Percentiles rank a stretch among this genome's conserved stretches.
phyloP scores from a whole-genome alignment of 352 stramenopile species.

The Phytophthora nicotianae region DNA sequence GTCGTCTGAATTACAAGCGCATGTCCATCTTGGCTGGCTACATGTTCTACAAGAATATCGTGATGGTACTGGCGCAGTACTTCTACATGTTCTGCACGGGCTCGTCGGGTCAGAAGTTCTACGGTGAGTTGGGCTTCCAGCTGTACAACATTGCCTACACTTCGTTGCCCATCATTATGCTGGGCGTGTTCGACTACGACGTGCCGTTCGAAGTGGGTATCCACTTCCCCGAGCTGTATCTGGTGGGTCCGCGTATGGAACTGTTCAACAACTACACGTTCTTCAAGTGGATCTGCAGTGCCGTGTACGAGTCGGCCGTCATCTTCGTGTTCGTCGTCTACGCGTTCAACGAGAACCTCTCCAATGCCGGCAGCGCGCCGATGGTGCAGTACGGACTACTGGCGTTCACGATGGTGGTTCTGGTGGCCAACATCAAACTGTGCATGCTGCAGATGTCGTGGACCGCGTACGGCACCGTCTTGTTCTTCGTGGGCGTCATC shows the following conservation, averaged over 20 bases:
- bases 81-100: conserved; percentile 92
- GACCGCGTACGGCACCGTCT: conserved; percentile 47
- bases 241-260: conserved; percentile 72
- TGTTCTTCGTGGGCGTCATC: conserved; percentile 71
- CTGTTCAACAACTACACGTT: conserved; percentile 86
- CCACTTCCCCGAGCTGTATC: conserved; percentile 81
- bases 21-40: conserved; percentile 94
- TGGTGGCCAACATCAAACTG: conserved; percentile 94
- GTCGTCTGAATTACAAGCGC: conserved; percentile 97
- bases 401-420: conserved; percentile 93
- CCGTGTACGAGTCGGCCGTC: conserved; percentile 69
- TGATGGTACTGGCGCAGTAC: conserved; percentile 90
- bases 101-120: conserved; percentile 90
- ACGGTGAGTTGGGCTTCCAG: conserved; percentile 78
- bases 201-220: conserved; percentile 66
- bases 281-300: conserved; percentile 86
- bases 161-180: conserved; percentile 89
- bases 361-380: conserved; percentile 85
- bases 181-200: conserved; percentile 84
- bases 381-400: conserved; percentile 93
- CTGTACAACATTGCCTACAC: conserved; percentile 96
- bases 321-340: conserved; percentile 78
- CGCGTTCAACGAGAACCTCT: conserved; percentile 71
- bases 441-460: conserved; percentile 82
- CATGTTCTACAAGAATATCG: conserved; percentile 99